Base-by-base conservation (phyloP, 345 rosid genomes). In the Aquilaria sinensis region DNA sequence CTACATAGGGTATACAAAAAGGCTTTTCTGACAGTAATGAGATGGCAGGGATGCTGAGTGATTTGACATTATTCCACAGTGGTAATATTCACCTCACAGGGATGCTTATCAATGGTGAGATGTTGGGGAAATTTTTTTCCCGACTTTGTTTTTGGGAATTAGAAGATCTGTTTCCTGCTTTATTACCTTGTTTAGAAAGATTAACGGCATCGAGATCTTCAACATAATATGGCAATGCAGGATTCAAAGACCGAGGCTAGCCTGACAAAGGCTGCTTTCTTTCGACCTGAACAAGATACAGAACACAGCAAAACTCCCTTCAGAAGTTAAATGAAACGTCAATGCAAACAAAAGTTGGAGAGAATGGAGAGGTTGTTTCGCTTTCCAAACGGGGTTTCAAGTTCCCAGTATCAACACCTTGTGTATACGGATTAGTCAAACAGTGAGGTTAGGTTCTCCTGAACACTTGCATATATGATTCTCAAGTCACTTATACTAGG, bases 201-300 rank as follows among this genome's bases (percentile, higher is more conserved):
- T 34, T 50, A 15, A 12, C 58, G 45, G 58, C 6, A 15, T 54
- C 12, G 46, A 49, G 59, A 50, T 53, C 52, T 50, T 53, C 37
- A 59, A 50, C 48, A 14, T 53, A 52, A 14, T 53, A 52, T 54
- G 49, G 29, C 31, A 23, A 23, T 75, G 74, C 82, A 87, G 94
- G 83, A 79, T 34, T 78, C 83, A 2, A 87, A 87, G 82, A 75
- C 86, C 0, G 90, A 84, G 72, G 75, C 85, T 53, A 80, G 90
- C 74, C 82, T 90, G 46, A 77, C 85, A 16, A 81, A 79, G 53
- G 69, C 85, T 45, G 70, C 83, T 45, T 76, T 80, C 51, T 80
- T 74, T 69, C 81, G 66, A 54, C 86, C 86, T 47, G 86, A 73
- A 37, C 43, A 9, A 37, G 43, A 9, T 37, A 37, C 43, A 37